Percentiles rank a stretch among this genome's conserved stretches.
Evolutionary conservation across 1,284 basidiomycete species (phyloP).

Genomic region (Xanthoconium separans): DNA sequence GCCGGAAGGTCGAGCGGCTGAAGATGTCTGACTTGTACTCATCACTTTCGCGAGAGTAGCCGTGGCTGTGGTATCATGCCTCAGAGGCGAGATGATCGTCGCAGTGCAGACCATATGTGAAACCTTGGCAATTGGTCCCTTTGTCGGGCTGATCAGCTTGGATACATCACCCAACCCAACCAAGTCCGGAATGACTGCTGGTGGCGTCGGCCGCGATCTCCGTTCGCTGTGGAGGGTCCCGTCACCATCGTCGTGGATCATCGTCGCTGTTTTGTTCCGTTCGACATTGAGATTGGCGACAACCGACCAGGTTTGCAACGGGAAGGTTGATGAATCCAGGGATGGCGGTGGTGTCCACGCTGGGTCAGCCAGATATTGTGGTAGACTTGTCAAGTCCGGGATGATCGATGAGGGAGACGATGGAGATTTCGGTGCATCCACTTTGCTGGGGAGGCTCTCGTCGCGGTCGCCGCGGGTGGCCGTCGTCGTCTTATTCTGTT

Average conservation of each 20-base stretch:
- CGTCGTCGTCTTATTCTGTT: not conserved
- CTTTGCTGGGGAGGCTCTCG: not conserved
- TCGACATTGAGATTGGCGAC: too few species aligned
- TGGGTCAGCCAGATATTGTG: too few species aligned
- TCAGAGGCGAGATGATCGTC: not conserved
- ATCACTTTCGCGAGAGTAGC: not conserved
- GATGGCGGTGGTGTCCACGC: too few species aligned
- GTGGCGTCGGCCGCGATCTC: not conserved
- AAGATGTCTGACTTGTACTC: not conserved
- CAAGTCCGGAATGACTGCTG: not conserved
- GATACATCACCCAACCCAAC: not conserved
- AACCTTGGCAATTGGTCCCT: not conserved
- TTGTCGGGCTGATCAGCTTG: not conserved
- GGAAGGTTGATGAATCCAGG: too few species aligned
- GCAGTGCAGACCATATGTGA: not conserved
- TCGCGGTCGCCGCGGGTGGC: not conserved
- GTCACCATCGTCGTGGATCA: too few species aligned
- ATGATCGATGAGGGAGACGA: too few species aligned
- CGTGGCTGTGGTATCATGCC: not conserved
- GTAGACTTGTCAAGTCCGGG: too few species aligned
- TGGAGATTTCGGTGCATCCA: not conserved
- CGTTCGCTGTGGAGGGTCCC: too few species aligned
- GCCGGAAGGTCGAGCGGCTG: not conserved
- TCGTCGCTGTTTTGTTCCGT: too few species aligned
- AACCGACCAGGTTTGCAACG: too few species aligned